Percentiles rank a stretch among this genome's conserved stretches.
phyloP scores from a whole-genome alignment of 2,329 filamentous ascomycete species.

The Colletotrichum sojae region DNA sequence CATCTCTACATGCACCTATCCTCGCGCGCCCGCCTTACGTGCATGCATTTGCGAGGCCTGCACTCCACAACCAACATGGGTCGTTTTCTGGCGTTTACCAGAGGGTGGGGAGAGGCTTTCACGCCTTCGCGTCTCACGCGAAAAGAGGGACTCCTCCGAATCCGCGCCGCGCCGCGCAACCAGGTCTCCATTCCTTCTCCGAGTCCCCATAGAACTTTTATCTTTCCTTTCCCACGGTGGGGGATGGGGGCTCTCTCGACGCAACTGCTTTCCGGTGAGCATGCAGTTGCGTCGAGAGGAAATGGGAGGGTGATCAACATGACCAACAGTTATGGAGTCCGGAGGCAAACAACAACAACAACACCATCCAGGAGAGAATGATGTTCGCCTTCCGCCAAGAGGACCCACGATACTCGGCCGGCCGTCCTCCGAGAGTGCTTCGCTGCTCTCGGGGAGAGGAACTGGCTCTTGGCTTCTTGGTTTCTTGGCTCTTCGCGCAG shows the following conservation, averaged over 20 bases:
- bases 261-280: constrained; percentile 25
- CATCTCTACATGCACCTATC: constrained; percentile 16
- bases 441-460: background rate
- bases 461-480: constrained; percentile 11
- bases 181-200: constrained; percentile 15
- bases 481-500: background rate
- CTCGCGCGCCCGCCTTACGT: constrained; percentile 16
- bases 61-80: constrained; percentile 9
- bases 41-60: background rate
- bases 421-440: constrained; percentile 28
- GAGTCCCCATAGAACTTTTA: constrained; percentile 4
- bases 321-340: background rate
- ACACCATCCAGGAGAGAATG: background rate
- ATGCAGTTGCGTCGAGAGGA: background rate
- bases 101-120: background rate
- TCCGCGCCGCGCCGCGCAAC: background rate
- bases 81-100: background rate
- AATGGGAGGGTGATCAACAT: background rate
- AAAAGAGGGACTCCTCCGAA: background rate
- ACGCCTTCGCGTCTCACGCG: too few relatives aligned
- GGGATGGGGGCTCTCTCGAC: background rate
- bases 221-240: background rate
- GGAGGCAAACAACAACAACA: background rate
- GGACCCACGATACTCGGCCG: constrained; percentile 1
- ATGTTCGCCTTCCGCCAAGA: constrained; percentile 9